Base-by-base conservation (phyloP, 1,284 basidiomycete genomes). In the Apiotrichum mycotoxinovorans region DNA sequence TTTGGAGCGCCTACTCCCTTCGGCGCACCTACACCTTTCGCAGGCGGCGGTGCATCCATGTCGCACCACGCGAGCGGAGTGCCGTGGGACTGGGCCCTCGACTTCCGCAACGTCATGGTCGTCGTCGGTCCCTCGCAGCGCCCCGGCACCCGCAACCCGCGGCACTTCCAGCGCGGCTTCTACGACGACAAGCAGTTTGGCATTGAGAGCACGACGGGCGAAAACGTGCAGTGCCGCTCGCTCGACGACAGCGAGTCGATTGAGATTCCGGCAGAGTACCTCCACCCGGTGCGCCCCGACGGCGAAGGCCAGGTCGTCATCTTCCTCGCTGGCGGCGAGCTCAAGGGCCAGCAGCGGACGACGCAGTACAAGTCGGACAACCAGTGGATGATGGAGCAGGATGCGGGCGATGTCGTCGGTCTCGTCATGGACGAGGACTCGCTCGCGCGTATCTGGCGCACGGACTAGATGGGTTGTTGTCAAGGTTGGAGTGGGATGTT, bases 1-100 rank as follows among this genome's bases (percentile, higher is more conserved):
- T 81, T 77, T 26, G 75, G 66, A 60, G 79, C 77, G 25, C 71
- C 79, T 7, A 79, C 80, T 20, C 77, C 79, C n/a, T 71, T 66
- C 42, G 67, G 67, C 37, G 60, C 52, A n/a, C 62, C 60, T 18
- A 60, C 57, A 8, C 60, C 57, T 14, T 53, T 44, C 51, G 52
- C 44, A 9, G 27, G 53, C 26, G 58, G 54, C 25, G 40, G 59
- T 30, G 44, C 51, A 27, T 35, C 38, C 22, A 30, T 30, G 38
- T 18, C 30, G 20, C 50, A 44, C 42, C n/a, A 18, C 42, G 14
- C 45, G 47, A 42, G 26, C 12, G 69, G 60, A 34, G 44, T 72
- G 11, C 58, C 65, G 11, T 71, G 68, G 68, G 73, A 75, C 57
- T 75, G 73, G 73, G 69, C 70, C 3, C 64, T 75, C 14, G 73